These are phyloP conservation scores for Coemansia sp. DNA, from an alignment of 192 early-diverging fungal genomes.

Conservation along the genomic window DNA sequence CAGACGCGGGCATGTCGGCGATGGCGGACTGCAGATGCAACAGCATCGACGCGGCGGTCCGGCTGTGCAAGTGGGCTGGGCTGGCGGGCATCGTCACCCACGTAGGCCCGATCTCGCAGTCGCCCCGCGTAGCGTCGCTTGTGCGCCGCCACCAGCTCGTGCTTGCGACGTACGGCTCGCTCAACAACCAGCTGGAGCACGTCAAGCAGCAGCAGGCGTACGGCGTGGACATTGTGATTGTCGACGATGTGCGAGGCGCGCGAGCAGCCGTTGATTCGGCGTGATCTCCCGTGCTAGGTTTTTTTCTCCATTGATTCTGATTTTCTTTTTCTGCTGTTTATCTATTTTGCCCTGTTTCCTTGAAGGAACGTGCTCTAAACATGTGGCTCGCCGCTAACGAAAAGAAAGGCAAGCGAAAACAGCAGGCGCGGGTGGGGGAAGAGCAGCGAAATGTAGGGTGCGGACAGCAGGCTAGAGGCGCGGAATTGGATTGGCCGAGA, in stretches of 20 bases:
- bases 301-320: background rate
- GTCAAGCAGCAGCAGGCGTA: constrained; percentile 69
- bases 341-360: constrained; percentile 1
- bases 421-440: no score
- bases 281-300: background rate
- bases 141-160: constrained; percentile 69
- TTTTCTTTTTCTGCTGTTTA: background rate
- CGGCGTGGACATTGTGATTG: constrained; percentile 87
- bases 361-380: background rate
- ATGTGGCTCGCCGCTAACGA: background rate
- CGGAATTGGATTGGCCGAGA: background rate
- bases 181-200: constrained; percentile 71
- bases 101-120: constrained; percentile 69
- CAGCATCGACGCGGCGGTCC: constrained; percentile 72
- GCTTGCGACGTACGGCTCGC: constrained; percentile 80
- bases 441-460: no score
- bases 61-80: constrained; percentile 68
- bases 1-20: constrained; percentile 70
- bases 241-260: constrained; percentile 61
- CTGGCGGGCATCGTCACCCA: constrained; percentile 79
- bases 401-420: background rate
- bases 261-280: constrained; percentile 29
- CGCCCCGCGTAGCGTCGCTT: constrained; percentile 66
- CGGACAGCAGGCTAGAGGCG: background rate
- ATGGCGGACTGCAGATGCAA: constrained; percentile 81